Conservation (phyloP, 1,284 basidiomycete species). For the Coriolopsis trogii region DNA sequence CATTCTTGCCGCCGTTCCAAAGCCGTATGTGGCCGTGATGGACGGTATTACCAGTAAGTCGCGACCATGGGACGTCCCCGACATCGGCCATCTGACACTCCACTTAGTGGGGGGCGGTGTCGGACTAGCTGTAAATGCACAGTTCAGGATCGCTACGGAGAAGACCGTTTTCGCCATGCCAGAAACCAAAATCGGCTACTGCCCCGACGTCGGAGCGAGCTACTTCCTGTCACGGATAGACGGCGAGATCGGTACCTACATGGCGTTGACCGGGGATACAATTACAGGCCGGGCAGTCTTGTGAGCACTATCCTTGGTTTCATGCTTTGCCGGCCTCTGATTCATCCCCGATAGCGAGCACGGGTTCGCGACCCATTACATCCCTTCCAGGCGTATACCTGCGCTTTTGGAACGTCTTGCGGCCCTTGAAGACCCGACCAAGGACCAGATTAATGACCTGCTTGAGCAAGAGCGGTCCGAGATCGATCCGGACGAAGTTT, state of each 20-base stretch:
- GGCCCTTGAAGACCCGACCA: constrained; percentile 56
- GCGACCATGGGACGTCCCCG: not conserved
- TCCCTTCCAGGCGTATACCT: constrained; percentile 76
- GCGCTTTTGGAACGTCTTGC: constrained; percentile 66
- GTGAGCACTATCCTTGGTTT: constrained; percentile 49
- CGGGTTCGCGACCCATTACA: constrained; percentile 90
- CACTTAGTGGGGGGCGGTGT: constrained; percentile 94
- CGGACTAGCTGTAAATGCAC: constrained; percentile 87
- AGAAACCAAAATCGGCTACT: constrained; percentile 91
- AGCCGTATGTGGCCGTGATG: constrained; percentile 90
- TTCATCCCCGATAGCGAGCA: constrained; percentile 59
- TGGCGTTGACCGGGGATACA: constrained; percentile 84
- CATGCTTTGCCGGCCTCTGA: constrained; percentile 5
- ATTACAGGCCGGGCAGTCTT: constrained; percentile 81
- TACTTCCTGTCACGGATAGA: constrained; percentile 91
- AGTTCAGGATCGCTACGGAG: constrained; percentile 94
- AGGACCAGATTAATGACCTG: constrained; percentile 52
- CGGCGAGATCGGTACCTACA: constrained; percentile 90
- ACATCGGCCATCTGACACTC: constrained; percentile 19
- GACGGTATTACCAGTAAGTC: constrained; percentile 88
- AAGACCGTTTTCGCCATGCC: constrained; percentile 97
- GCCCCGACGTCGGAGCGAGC: constrained; percentile 91
- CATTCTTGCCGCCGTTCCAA: constrained; percentile 75
- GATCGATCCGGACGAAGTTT: constrained; percentile 57
- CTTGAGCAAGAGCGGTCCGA: constrained; percentile 74